These are phyloP conservation scores for Capronia coronata DNA, from an alignment of 2,329 filamentous ascomycete species.

Conservation along the genomic window DNA sequence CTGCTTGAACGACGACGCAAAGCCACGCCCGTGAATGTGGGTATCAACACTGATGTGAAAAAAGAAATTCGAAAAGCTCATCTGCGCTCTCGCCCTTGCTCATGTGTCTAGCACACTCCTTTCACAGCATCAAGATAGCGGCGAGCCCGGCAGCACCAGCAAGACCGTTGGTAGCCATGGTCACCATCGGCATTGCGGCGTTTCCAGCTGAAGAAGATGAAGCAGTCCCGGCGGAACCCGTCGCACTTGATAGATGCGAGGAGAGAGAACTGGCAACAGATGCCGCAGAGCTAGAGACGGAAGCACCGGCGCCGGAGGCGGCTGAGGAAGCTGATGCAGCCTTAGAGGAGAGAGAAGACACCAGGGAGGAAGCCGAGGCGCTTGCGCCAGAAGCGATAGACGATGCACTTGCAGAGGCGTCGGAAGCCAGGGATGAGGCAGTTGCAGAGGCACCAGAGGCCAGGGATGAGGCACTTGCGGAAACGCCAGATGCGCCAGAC, in stretches of 20 bases:
- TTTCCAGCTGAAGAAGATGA: slow-evolving; percentile 22
- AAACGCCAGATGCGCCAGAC: slow-evolving; percentile 8
- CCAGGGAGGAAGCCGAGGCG: slow-evolving; percentile 20
- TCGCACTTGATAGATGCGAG: slow-evolving; percentile 19
- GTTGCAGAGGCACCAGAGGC: slow-evolving; percentile 13
- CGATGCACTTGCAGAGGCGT: slow-evolving; percentile 23
- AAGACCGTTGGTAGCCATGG: slow-evolving; percentile 26
- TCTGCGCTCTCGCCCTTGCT: slow-evolving; percentile 4
- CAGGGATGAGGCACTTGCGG: slow-evolving; percentile 10
- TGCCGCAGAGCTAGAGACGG: slow-evolving; percentile 23
- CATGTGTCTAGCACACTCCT: background rate
- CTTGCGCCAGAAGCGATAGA: slow-evolving; percentile 23
- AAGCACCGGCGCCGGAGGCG: slow-evolving; percentile 22
- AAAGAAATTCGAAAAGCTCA: slow-evolving; percentile 21
- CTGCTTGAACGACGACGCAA: slow-evolving; percentile 11
- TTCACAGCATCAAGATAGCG: slow-evolving; percentile 39
- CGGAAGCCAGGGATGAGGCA: slow-evolving; percentile 15
- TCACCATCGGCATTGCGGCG: slow-evolving; percentile 24
- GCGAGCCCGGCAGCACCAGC: slow-evolving; percentile 39
- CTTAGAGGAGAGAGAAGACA: slow-evolving; percentile 12
- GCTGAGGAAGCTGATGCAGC: slow-evolving; percentile 21
- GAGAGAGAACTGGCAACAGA: slow-evolving; percentile 19
- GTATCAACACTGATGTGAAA: slow-evolving; percentile 26
- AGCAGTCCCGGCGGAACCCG: slow-evolving; percentile 17
- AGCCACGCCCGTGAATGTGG: slow-evolving; percentile 17